Evolutionary conservation across 192 early-diverging fungal species (phyloP), one percentile per base, ranked within the genome.

Genomic region (Coemansia sp.): DNA sequence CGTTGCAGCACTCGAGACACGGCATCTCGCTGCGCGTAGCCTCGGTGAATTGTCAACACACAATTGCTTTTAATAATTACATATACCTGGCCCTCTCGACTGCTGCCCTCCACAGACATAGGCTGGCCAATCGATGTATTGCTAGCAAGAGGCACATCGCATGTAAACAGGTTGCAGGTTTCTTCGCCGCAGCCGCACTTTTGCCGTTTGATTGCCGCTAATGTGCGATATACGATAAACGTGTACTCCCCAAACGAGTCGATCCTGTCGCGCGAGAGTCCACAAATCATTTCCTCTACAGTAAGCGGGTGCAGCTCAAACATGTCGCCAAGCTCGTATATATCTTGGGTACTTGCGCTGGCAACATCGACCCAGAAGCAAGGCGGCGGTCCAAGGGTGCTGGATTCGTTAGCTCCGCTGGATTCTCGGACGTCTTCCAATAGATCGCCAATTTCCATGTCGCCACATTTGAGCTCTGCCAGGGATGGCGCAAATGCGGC

Each of bases 231-330:
- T 14, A 80, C 77, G 11, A 92, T 73, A 70, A 89, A 92, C 61
- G 84, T 77, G 70, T 93, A 93, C 54, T 84, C 66, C 15, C 39
- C 82, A 31, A 78, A 82, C 31, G 77, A 85, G 37, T 85, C 96
- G 60, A 94, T 94, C 67, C 98, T 98, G 81, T 99, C 98, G 15
- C 96, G 85, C n/a, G 89, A 87, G 60, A 94, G 92, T 35, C 93
- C 89, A 19, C 88, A 91, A 37, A 85, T 71, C 54, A 99, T 97
- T 67, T 99, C 98, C 83, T 99, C 94, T 19, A 85, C 65, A 1
- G 91, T 93, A 32, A 93, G 78, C 14, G 92, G 91, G 74, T 94
- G 92, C 29, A 93, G 83, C 42, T 82, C 84, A 71, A 94, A 89
- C 24, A 89, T 66, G 62, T 90, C 76, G 19, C 86, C 77, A 8